These are phyloP conservation scores for Rhododendron williamsianum DNA, from an alignment of 148 eudicot species.

Conservation along the genomic window DNA sequence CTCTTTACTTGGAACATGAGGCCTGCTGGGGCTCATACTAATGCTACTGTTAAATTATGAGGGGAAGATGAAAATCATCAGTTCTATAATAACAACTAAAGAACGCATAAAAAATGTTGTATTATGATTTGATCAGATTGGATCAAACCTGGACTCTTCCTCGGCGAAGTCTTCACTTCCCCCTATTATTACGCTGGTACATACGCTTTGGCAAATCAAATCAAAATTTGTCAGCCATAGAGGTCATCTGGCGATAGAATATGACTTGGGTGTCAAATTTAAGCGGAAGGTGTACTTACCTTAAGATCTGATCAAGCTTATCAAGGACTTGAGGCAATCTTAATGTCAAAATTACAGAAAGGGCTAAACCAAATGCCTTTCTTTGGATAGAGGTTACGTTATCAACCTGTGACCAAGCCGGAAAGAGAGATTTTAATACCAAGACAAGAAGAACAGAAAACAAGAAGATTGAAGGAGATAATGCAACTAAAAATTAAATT, in stretches of 20 bases:
- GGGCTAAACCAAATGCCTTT: constrained; percentile 81
- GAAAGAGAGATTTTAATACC: constrained; percentile 6
- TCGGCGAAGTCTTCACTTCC: constrained; percentile 74
- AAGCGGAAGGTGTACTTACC: constrained; percentile 33
- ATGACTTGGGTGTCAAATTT: constrained; percentile 7
- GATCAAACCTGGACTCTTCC: constrained; percentile 82
- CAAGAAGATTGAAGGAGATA: background rate
- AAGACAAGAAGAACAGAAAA: background rate
- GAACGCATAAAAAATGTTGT: background rate
- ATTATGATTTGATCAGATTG: background rate
- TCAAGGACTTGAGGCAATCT: constrained; percentile 90
- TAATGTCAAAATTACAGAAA: constrained; percentile 78
- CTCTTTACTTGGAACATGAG: constrained; percentile 83
- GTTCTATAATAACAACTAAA: constrained; percentile 1
- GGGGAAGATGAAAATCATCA: background rate
- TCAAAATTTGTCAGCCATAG: constrained; percentile 10
- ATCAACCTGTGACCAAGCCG: constrained; percentile 55
- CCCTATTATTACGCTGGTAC: constrained; percentile 86
- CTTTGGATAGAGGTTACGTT: constrained; percentile 66
- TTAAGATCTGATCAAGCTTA: constrained; percentile 84
- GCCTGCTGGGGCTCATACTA: constrained; percentile 54
- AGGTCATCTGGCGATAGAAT: background rate
- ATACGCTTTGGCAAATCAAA: constrained; percentile 43
- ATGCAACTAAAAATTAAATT: background rate
- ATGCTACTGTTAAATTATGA: constrained; percentile 42